These are phyloP conservation scores for Phlyctochytrium arcticum DNA, from an alignment of 192 early-diverging fungal species.

Conservation along the genomic window DNA sequence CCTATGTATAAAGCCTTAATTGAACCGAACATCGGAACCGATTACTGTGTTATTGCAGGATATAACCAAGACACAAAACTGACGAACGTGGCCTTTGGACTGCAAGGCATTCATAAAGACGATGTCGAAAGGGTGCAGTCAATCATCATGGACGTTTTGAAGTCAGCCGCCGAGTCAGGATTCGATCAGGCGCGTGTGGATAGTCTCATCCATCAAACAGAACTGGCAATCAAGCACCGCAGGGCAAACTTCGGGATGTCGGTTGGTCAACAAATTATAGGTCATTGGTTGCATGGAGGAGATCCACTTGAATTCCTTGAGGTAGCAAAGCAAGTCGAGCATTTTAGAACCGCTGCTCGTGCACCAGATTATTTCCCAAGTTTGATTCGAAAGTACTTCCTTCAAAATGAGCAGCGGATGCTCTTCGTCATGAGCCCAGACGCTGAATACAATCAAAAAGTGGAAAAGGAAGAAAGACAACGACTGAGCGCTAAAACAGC, in stretches of 20 bases:
- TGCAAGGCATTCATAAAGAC: conserved; percentile 75
- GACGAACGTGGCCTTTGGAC: conserved; percentile 70
- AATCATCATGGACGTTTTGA: conserved; percentile 66
- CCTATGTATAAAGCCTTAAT: conserved; percentile 95
- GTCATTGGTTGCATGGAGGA: conserved; percentile 84
- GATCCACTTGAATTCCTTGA: conserved; percentile 81
- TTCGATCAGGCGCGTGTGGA: conserved; percentile 76
- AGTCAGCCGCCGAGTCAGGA: conserved; percentile 63
- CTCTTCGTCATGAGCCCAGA: conserved; percentile 81
- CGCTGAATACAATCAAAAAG: conserved; percentile 52
- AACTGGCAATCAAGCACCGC: conserved; percentile 87
- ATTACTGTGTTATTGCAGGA: conserved; percentile 88
- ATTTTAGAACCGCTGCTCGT: conserved; percentile 54
- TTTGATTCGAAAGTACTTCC: conserved; percentile 71
- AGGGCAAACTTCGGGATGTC: conserved; percentile 82
- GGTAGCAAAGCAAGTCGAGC: conserved; percentile 70
- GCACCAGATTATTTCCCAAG: conserved; percentile 67
- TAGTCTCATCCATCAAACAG: conserved; percentile 81
- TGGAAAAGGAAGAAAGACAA: conserved; percentile 60
- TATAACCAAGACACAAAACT: conserved; percentile 65
- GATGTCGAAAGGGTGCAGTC: conserved; percentile 68
- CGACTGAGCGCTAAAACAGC: conserved; percentile 61
- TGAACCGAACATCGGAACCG: conserved; percentile 81
- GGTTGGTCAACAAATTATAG: conserved; percentile 70
- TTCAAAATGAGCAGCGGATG: conserved; percentile 75